Evolutionary conservation across 805 yeast species (phyloP), one percentile per base, ranked within the genome.

Genomic region (Hyphopichia homilentoma): DNA sequence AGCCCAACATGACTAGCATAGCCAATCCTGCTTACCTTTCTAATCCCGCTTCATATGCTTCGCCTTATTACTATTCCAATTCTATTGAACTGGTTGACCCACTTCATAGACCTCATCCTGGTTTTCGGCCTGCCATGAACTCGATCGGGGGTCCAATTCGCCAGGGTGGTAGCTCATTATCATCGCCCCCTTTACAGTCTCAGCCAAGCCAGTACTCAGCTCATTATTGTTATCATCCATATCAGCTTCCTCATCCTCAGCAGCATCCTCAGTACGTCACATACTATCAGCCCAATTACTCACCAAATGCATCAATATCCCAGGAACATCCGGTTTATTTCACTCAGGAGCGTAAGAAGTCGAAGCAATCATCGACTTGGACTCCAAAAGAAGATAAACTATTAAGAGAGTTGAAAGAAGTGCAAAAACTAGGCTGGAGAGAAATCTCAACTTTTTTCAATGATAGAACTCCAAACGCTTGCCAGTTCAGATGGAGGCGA

Each of bases 401-500:
- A 17, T 59, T 84, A 32, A 70, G 93, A 32, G 84, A 81, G 47
- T 68, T 86, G 49, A 86, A 86, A 57, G 95, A 86, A 54, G 78
- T 79, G 40, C 84, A 80, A 53, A 84, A 83, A 52, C 68, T 85
- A 44, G 95, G 95, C 1, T 86, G 95, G 95, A 79, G 86, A 55
- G 95, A 86, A 44, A 85, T 86, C 31, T 81, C 93, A 1, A 70
- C 79, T 21, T 84, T 82, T 49, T 86, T 86, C 56, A 71, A 77
- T 26, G 81, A 81, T 53, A 65, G 95, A 51, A 86, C 95, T 2
- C 88, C 94, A 22, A 86, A 84, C 52, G 94, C 94, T 2, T 84
- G 95, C 48, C 94, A 84, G 59, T 84, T 84, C 52, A 74, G 95
- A 45, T 86, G 95, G 95, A 73, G 95, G 54, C 61, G 95, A 41